phyloP scores from a whole-genome alignment of 305 asterid genomes.

The Coffea humblotiana region DNA sequence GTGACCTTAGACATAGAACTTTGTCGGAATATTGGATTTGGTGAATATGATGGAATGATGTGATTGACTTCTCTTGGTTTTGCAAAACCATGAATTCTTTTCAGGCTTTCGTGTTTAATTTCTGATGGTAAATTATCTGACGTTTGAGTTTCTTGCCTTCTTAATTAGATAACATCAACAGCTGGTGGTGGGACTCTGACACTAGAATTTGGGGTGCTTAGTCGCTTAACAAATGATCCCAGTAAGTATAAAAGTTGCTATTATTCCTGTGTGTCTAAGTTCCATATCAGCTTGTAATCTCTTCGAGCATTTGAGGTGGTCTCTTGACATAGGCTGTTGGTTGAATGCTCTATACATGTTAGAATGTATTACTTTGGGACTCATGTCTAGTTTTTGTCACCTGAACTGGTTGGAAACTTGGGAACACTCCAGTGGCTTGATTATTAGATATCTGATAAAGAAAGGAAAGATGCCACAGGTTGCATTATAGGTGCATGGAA shows the following conservation, averaged over 20 bases:
- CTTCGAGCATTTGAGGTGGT: constrained; percentile 3
- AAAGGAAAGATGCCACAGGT: too few species aligned
- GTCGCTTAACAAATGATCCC: constrained; percentile 90
- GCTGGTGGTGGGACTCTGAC: constrained; percentile 99
- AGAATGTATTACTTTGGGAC: not conserved
- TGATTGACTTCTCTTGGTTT: not conserved
- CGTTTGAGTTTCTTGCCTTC: constrained; percentile 14
- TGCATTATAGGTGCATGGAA: not conserved
- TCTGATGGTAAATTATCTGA: not conserved
- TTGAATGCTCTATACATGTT: not conserved
- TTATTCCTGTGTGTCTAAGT: constrained; percentile 8
- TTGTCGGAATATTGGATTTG: not conserved
- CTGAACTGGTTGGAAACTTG: not conserved
- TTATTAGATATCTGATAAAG: too few species aligned
- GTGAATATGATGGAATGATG: not conserved
- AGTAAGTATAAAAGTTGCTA: constrained; percentile 42
- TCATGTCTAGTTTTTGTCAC: not conserved
- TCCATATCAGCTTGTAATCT: constrained; percentile 3
- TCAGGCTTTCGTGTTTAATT: not conserved
- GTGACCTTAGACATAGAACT: not conserved
- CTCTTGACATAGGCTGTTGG: not conserved
- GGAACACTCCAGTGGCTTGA: not conserved
- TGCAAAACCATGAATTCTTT: not conserved
- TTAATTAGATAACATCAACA: constrained; percentile 84
- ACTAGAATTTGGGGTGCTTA: constrained; percentile 92